A percentile compares a stretch with the other conserved stretches of the same genome.
Conservation (phyloP, 1,139 yeast species). For the Kurtzmaniella quercitrusa region DNA sequence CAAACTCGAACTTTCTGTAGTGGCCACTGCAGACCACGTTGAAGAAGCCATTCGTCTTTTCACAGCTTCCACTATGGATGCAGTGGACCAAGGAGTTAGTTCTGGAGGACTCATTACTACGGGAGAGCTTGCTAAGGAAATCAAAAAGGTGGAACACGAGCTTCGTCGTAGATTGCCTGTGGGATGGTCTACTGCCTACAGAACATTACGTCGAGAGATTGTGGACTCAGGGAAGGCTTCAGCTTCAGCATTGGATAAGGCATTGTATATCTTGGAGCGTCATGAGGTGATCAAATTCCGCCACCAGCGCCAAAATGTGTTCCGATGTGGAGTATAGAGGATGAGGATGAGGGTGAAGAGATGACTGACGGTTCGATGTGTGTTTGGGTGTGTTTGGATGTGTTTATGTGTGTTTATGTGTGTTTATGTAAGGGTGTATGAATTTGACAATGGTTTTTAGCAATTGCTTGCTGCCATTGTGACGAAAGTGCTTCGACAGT, state of each 20-base stretch:
- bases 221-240: slow-evolving; percentile 67
- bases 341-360: no score
- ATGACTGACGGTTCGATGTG: no score
- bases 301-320: slow-evolving; percentile 82
- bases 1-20: slow-evolving; percentile 74
- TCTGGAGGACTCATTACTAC: slow-evolving; percentile 40
- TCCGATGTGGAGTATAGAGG: slow-evolving; percentile 69
- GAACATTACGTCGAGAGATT: slow-evolving; percentile 78
- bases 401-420: no score
- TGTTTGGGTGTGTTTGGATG: no score
- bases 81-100: slow-evolving; percentile 78
- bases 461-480: no score
- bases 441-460: no score
- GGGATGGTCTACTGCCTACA: slow-evolving; percentile 93
- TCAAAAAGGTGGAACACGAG: slow-evolving; percentile 76
- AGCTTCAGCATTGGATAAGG: slow-evolving; percentile 76
- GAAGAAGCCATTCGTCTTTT: slow-evolving; percentile 93
- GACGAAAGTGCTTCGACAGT: no score
- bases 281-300: slow-evolving; percentile 84
- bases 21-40: slow-evolving; percentile 86
- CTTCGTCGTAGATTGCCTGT: slow-evolving; percentile 88
- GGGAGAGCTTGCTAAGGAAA: slow-evolving; percentile 60
- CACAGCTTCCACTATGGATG: slow-evolving; percentile 97
- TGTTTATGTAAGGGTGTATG: no score
- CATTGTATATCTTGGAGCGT: slow-evolving; percentile 75